These are phyloP conservation scores for Xylaria sp. DNA, from an alignment of 2,329 filamentous ascomycete genomes.

Conservation along the genomic window DNA sequence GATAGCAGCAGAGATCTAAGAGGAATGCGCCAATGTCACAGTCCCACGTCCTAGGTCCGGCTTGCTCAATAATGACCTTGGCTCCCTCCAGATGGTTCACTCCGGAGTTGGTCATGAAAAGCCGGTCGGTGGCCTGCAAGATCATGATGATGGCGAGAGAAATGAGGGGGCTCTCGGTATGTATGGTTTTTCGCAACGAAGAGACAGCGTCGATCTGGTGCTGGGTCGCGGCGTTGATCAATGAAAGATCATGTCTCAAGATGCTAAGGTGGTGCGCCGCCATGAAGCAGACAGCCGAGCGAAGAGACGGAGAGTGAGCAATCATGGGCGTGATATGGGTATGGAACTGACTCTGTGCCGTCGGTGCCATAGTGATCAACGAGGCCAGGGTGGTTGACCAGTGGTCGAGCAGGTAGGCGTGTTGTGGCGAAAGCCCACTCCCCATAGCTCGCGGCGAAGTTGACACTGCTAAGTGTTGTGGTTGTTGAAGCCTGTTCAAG, in stretches of 20 bases:
- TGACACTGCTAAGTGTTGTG: conserved; percentile 7
- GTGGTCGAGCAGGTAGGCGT: conserved; percentile 46
- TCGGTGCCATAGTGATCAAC: conserved; percentile 46
- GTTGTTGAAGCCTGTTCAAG: conserved; percentile 4
- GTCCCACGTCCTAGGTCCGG: conserved; percentile 33
- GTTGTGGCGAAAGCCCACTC: conserved; percentile 26
- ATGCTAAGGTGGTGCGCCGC: conserved; percentile 48
- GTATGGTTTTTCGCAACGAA: conserved; percentile 39
- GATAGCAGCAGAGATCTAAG: conserved; percentile 47
- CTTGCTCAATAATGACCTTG: conserved; percentile 46
- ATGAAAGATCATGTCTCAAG: conserved; percentile 39
- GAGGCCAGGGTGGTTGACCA: conserved; percentile 46
- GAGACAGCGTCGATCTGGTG: conserved; percentile 44
- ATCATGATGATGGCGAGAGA: conserved; percentile 49
- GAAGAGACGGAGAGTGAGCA: conserved; percentile 43
- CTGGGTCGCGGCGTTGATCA: conserved; percentile 41
- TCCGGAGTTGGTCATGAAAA: conserved; percentile 46
- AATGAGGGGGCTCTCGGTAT: conserved; percentile 40
- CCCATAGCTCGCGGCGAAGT: conserved; percentile 25
- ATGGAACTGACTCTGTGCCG: conserved; percentile 46
- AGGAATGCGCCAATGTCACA: conserved; percentile 45
- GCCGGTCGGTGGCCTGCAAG: conserved; percentile 48
- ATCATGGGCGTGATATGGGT: conserved; percentile 49
- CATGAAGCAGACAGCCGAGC: conserved; percentile 47
- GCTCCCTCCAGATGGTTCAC: conserved; percentile 49